Base-by-base conservation (phyloP, 768 basidiomycete genomes). In the Chalciporus chontae region DNA sequence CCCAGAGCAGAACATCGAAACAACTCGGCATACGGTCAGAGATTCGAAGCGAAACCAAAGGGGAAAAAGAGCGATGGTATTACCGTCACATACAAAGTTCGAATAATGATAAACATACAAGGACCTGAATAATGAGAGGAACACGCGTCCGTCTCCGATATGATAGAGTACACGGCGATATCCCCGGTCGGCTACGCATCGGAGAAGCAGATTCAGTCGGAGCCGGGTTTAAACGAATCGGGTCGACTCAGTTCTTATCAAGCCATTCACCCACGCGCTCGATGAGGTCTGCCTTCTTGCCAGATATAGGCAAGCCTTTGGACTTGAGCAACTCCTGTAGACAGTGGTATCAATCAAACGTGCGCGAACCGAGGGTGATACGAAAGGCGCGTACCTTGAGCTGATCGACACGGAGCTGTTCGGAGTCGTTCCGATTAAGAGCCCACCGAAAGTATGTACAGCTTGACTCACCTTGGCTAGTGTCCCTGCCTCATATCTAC, bases 381-480 rank as follows among this genome's bases (percentile, higher is more conserved):
- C 31, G 11, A 17, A 40, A 39, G 55, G 38, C 48, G 53, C 74
- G 50, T 53, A 86, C 87, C 78, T 87, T 90, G 42, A 92, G 73
- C 59, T 89, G 85, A 66, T 87, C 85, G 53, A 89, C 84, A 15
- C 80, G 81, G 54, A 90, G 73, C 89, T 91, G 61, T 48, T 50
- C 7, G 54, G 51, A 14, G 29, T 27, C n/a, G 8, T 18, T 45
- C 36, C 15, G 17, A 8, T 40, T 56, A n/a, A 61, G 45, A 53
- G 40, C 40, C 11, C 15, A 29, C 11, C 7, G 47, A 50, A 49
- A 24, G 37, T 26, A 34, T 7, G n/a, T 10, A 36, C 9, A 6
- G 26, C 26, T 31, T 2, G 29, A 55, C 73, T 60, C 63, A 90
- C 90, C 76, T 92, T 95, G 46, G 53, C 70, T 38, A 93, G 70